Conservation (phyloP, 2,329 filamentous ascomycete species). For the Aureobasidium sp. region DNA sequence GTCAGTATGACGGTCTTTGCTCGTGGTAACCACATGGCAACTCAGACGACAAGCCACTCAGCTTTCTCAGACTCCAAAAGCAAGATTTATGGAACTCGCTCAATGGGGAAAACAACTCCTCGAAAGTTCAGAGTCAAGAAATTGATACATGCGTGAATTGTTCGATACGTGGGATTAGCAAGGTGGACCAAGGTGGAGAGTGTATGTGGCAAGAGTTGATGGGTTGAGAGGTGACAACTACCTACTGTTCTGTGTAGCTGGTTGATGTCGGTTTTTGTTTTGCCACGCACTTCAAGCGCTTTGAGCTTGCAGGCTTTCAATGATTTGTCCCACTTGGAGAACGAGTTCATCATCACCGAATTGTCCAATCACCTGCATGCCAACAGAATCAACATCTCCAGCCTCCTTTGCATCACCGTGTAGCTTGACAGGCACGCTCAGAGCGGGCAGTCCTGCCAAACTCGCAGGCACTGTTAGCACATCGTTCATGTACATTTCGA, state of each 20-base stretch:
- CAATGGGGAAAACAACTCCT: neutral
- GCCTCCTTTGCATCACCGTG: constrained; percentile 14
- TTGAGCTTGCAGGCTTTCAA: constrained; percentile 26
- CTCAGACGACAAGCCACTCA: neutral
- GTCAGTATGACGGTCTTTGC: neutral
- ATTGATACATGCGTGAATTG: neutral
- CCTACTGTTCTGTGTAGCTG: neutral
- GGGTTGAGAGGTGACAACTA: neutral
- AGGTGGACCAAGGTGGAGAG: neutral
- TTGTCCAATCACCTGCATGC: constrained; percentile 72
- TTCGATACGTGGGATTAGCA: neutral
- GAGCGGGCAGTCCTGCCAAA: constrained; percentile 78
- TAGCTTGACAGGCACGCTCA: constrained; percentile 61
- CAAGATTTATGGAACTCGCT: neutral
- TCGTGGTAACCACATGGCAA: neutral
- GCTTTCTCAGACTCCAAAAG: neutral
- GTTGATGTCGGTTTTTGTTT: neutral
- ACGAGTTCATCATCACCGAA: constrained; percentile 65
- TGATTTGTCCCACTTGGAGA: constrained; percentile 46
- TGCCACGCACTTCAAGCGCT: neutral
- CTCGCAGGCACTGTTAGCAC: constrained; percentile 94
- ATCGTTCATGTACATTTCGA: constrained; percentile 87
- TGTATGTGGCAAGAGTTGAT: neutral
- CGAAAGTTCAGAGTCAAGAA: neutral
- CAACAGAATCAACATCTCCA: constrained; percentile 38